Conservation (phyloP, 371 early-diverging fungal genomes). For the Blakeslea trispora region DNA sequence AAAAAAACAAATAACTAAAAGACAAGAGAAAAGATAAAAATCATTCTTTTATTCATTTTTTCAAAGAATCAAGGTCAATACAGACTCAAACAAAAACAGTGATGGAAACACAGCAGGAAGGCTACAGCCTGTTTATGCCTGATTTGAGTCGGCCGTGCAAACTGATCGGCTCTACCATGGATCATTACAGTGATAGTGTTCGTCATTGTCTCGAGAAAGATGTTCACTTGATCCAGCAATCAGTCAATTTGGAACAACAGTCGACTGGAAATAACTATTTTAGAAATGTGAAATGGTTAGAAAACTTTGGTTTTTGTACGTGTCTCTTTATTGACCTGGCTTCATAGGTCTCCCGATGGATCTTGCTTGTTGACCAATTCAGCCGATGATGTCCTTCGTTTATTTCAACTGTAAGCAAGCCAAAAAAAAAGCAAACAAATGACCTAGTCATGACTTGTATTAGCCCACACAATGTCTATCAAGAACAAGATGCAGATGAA, state of each 20-base stretch:
- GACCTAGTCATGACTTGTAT: background rate
- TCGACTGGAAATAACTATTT: slow-evolving; percentile 36
- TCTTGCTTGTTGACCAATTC: slow-evolving; percentile 60
- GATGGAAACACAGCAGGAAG: background rate
- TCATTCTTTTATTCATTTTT: too few relatives aligned
- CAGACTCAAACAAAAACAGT: too few relatives aligned
- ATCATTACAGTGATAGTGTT: slow-evolving; percentile 31
- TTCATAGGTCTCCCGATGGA: slow-evolving; percentile 72
- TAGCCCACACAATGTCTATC: slow-evolving; percentile 31
- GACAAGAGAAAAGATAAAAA: too few relatives aligned
- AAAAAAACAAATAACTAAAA: too few relatives aligned
- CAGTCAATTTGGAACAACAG: slow-evolving; percentile 8
- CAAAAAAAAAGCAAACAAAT: background rate
- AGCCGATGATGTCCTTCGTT: slow-evolving; percentile 60
- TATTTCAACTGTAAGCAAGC: slow-evolving; percentile 54
- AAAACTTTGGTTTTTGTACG: background rate
- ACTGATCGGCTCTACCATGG: slow-evolving; percentile 26
- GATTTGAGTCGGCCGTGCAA: slow-evolving; percentile 14
- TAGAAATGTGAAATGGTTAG: slow-evolving; percentile 42
- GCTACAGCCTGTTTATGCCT: slow-evolving; percentile 25
- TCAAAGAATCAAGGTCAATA: too few relatives aligned
- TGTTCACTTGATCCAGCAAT: slow-evolving; percentile 19
- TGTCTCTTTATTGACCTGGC: background rate
- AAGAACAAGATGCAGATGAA: slow-evolving; percentile 15
- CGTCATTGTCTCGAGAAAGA: slow-evolving; percentile 23